phyloP scores from a whole-genome alignment of 2,329 filamentous ascomycete species.

The Chaetomium sp. region DNA sequence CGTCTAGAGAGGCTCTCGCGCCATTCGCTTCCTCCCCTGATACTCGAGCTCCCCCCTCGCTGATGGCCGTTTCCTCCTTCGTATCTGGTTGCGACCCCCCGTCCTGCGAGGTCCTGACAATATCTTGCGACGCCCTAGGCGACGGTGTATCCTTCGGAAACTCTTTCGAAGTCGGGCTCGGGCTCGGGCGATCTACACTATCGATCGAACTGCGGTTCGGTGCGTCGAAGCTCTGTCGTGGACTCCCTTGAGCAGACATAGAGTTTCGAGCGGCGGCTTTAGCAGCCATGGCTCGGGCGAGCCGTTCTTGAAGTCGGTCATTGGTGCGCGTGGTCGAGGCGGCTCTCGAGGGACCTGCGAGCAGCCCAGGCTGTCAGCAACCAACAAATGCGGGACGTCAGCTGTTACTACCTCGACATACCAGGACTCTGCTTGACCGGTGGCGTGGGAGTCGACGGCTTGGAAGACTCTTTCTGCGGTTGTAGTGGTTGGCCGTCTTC shows the following conservation, averaged over 20 bases:
- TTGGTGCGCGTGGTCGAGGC: conserved; percentile 60
- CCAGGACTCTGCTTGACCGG: conserved; percentile 31
- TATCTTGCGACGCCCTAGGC: conserved; percentile 24
- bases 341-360: conserved; percentile 50
- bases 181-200: conserved; percentile 20
- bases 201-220: conserved; percentile 29
- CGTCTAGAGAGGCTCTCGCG: neutral
- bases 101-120: conserved; percentile 17
- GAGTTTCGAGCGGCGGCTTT: conserved; percentile 41
- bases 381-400: conserved; percentile 2
- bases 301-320: conserved; percentile 79
- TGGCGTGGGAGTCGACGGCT: conserved; percentile 23
- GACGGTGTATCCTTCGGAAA: conserved; percentile 16
- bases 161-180: conserved; percentile 18
- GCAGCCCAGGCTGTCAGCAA: conserved; percentile 18
- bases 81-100: neutral
- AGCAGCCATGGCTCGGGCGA: conserved; percentile 80
- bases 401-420: conserved; percentile 16
- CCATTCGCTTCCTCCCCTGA: conserved; percentile 6
- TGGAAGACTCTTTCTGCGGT: conserved; percentile 20
- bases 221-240: conserved; percentile 37
- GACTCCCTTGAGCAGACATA: conserved; percentile 34
- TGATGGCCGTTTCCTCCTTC: neutral
- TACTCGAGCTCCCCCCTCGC: neutral
- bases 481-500: conserved; percentile 40